A percentile compares a stretch with the other conserved stretches of the same genome.
These are phyloP conservation scores for Fusarium pseudoanthophilum DNA, from an alignment of 2,329 filamentous ascomycete species.

Conservation along the genomic window DNA sequence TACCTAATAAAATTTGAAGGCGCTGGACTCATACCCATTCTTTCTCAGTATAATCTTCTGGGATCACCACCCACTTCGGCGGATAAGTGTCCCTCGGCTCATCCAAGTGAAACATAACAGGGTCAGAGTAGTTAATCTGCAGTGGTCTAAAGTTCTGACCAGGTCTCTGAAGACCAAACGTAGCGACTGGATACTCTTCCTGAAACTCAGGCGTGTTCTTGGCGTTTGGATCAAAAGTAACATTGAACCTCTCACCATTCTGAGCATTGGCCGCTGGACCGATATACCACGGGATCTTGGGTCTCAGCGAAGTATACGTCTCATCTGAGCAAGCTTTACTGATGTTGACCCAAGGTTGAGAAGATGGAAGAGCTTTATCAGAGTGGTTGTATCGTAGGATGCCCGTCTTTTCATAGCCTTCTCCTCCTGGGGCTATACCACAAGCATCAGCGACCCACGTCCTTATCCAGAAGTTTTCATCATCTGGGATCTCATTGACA, in stretches of 20 bases:
- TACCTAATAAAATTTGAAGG: fast-evolving
- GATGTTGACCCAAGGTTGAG: constrained; percentile 15
- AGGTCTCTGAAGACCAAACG: constrained; percentile 23
- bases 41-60: constrained; percentile 31
- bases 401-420: constrained; percentile 29
- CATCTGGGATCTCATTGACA: constrained; percentile 12
- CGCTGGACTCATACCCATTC: constrained; percentile 17
- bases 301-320: constrained; percentile 25
- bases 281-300: constrained; percentile 37
- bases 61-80: constrained; percentile 34
- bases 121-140: constrained; percentile 34
- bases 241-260: constrained; percentile 30
- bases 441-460: constrained; percentile 13
- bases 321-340: constrained; percentile 30
- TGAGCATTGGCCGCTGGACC: constrained; percentile 30
- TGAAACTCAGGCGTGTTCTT: not conserved
- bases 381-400: constrained; percentile 29
- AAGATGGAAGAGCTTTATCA: constrained; percentile 2
- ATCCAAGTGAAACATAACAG: constrained; percentile 26
- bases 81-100: not conserved
- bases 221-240: constrained; percentile 9
- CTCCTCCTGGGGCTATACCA: not conserved
- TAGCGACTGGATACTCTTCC: constrained; percentile 21
- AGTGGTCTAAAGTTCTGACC: constrained; percentile 18
- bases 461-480: constrained; percentile 42